Base-by-base conservation (phyloP, 106 monocot genomes). In the Apostasia ramifera region DNA sequence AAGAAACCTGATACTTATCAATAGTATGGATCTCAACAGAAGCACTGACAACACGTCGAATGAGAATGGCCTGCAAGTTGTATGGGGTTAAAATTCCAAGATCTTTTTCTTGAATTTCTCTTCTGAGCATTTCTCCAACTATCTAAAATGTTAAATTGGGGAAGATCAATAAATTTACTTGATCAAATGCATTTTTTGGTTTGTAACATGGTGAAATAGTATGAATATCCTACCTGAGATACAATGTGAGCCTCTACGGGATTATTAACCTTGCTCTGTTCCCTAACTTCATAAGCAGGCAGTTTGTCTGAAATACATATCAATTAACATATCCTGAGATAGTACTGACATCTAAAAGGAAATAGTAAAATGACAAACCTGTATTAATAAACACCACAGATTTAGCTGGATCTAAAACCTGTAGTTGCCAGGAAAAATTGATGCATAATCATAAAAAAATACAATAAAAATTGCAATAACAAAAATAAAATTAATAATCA, bases 1-100 rank as follows among this genome's bases (percentile, higher is more conserved):
- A n/a, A 50, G 5, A 41, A 62, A 97, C 97, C 92, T 97, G 97
- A 67, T 92, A 97, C 73, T 86, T 92, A 59, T 97, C 97, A 66
- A 97, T 97, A 37, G 97, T 97, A 52, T 97, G 89, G 68, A 90
- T 76, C 73, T 97, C 97, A 42, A 97, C 83, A 69, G 62, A 73
- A 85, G 79, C 40, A 66, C 26, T 70, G 79, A 81, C 39, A 42
- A 60, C 61, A 56, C 66, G 68, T 48, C 78, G 67, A 63, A 97
- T 89, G 70, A 89, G 78, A 79, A 73, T 86, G 45, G 75, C 91
- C 57, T 97, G 97, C n/a, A 89, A 86, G 72, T 97, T 97, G 58
- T 97, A 97, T 54, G 97, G 95, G 13, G 97, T 97, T 47, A 97
- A 90, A 57, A 97, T 66, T 66, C 97, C 92, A 61, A 97, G 76